phyloP scores from a whole-genome alignment of 225 moss, liverwort and hornwort species.

The Polytrichum formosum region DNA sequence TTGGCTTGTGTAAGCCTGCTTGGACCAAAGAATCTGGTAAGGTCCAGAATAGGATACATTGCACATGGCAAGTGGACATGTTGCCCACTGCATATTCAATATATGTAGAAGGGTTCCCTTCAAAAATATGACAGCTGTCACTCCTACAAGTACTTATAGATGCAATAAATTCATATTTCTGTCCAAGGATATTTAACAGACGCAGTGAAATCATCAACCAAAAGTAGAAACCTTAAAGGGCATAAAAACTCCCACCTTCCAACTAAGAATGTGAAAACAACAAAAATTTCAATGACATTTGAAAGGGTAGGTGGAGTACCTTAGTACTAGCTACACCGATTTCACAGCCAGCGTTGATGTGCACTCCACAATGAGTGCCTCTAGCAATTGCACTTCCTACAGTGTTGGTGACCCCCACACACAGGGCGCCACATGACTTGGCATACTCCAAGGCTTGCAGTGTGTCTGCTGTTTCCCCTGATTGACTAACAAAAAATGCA shows the following conservation, averaged over 20 bases:
- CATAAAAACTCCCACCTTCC: no score
- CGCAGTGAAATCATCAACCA: no score
- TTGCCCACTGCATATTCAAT: no score
- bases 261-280: not conserved
- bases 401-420: slow-evolving; percentile 97
- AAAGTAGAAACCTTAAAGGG: no score
- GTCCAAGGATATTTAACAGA: no score
- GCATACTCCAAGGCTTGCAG: slow-evolving; percentile 94
- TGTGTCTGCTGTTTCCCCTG: slow-evolving; percentile 98
- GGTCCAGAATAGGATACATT: not conserved
- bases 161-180: no score
- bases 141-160: no score
- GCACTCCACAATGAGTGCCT: slow-evolving; percentile 94
- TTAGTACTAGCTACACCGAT: slow-evolving; percentile 99
- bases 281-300: not conserved
- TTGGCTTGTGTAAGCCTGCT: slow-evolving; percentile 98
- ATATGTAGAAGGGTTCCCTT: no score
- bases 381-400: slow-evolving; percentile 99
- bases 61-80: no score
- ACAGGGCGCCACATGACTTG: slow-evolving; percentile 83
- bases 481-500: slow-evolving; percentile 95
- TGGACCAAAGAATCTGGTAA: not conserved
- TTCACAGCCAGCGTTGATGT: slow-evolving; percentile 98
- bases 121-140: no score
- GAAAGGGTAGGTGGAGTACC: slow-evolving; percentile 31